Conservation (phyloP, 2,329 filamentous ascomycete genomes). For the Ascochyta lentis region DNA sequence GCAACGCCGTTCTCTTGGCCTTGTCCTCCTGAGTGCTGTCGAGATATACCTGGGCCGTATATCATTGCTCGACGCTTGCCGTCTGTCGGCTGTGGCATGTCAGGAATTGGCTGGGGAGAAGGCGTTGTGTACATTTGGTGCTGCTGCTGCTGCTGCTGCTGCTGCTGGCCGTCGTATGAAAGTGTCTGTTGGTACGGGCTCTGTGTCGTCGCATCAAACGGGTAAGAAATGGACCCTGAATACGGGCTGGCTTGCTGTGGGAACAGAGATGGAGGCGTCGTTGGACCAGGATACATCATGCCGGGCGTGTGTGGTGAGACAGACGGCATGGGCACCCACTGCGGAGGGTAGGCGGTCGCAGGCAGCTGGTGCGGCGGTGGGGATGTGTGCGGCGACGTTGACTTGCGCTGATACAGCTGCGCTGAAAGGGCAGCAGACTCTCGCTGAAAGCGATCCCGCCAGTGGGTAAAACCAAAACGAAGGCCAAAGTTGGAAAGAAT, state of each 20-base stretch:
- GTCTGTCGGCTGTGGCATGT: slow-evolving; percentile 42
- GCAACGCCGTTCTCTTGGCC: slow-evolving; percentile 5
- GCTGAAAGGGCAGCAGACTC: slow-evolving; percentile 52
- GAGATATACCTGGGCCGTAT: slow-evolving; percentile 34
- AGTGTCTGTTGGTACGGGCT: slow-evolving; percentile 25
- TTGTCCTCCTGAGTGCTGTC: slow-evolving; percentile 13
- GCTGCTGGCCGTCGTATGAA: slow-evolving; percentile 23
- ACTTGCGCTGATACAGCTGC: slow-evolving; percentile 50
- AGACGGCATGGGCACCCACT: slow-evolving; percentile 37
- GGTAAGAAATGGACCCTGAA: slow-evolving; percentile 37
- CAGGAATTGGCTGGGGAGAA: slow-evolving; percentile 37
- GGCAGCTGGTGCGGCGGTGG: slow-evolving; percentile 27
- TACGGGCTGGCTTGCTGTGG: slow-evolving; percentile 39
- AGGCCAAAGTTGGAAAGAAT: slow-evolving; percentile 55
- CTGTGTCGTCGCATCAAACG: slow-evolving; percentile 25
- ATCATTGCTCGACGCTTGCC: slow-evolving; percentile 42
- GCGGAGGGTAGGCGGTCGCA: slow-evolving; percentile 28
- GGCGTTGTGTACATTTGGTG: slow-evolving; percentile 32
- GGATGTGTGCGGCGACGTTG: slow-evolving; percentile 33
- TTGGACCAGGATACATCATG: slow-evolving; percentile 36
- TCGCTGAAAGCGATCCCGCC: slow-evolving; percentile 57
- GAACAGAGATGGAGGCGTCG: slow-evolving; percentile 40
- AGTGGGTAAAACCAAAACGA: slow-evolving; percentile 58
- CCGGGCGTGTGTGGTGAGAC: slow-evolving; percentile 33
- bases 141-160: slow-evolving; percentile 10